These are phyloP conservation scores for Penicillium griseofulvum DNA, from an alignment of 2,329 filamentous ascomycete species.

Conservation along the genomic window DNA sequence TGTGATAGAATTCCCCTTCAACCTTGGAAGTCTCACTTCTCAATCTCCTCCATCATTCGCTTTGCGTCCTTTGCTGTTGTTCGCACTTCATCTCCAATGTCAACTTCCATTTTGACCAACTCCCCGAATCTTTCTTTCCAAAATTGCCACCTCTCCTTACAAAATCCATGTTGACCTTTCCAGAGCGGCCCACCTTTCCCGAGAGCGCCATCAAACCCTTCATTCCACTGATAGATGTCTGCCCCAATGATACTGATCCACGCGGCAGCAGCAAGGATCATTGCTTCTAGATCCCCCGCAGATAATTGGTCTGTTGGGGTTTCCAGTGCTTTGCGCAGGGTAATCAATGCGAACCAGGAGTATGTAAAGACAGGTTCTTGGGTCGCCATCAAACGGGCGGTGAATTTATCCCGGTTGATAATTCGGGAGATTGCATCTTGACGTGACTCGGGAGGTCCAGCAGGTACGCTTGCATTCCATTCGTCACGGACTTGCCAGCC, in stretches of 20 bases:
- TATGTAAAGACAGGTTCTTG: background rate
- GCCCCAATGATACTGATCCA: background rate
- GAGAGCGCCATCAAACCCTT: background rate
- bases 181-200: conserved; percentile 1
- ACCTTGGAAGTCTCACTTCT: background rate
- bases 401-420: background rate
- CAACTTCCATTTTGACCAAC: background rate
- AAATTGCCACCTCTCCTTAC: conserved; percentile 1
- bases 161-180: conserved; percentile 1
- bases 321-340: background rate
- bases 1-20: background rate
- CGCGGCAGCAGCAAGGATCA: background rate
- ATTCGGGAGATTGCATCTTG: background rate
- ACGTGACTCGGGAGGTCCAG: background rate
- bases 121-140: background rate
- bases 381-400: background rate
- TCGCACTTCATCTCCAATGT: background rate
- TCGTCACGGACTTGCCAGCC: conserved; percentile 10
- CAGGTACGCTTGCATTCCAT: conserved; percentile 9
- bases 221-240: background rate
- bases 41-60: background rate
- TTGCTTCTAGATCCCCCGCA: background rate
- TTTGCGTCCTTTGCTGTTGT: background rate
- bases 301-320: background rate
- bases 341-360: conserved; percentile 2